phyloP scores from a whole-genome alignment of 768 basidiomycete species.

The Serendipita vermifera region DNA sequence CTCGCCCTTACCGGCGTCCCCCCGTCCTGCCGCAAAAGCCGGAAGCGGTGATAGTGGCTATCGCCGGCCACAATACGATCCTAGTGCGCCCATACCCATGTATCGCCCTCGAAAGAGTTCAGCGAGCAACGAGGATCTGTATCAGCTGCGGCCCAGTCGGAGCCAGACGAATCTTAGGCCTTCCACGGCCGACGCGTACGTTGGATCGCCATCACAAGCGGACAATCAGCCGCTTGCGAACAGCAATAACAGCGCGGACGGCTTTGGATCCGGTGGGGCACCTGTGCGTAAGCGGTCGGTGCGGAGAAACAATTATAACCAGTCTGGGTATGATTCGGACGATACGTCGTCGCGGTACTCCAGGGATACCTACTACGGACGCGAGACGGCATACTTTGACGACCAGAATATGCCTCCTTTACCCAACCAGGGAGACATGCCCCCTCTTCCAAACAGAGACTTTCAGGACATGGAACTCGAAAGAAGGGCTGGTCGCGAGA shows the following conservation, averaged over 20 bases:
- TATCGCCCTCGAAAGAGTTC: no score
- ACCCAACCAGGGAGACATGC: neutral
- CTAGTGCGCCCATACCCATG: no score
- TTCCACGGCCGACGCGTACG: neutral
- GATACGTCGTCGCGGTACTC: constrained; percentile 1
- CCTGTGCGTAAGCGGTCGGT: neutral
- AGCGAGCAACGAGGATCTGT: no score
- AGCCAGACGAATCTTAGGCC: no score
- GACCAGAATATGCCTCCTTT: constrained; percentile 8
- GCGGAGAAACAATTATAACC: neutral
- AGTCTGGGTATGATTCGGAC: constrained; percentile 9
- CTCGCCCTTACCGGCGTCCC: no score
- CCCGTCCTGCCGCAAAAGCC: no score
- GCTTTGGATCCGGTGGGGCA: neutral
- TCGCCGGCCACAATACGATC: no score
- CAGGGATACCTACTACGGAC: neutral
- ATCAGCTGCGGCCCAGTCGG: no score
- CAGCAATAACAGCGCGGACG: neutral
- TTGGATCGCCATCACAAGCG: neutral
- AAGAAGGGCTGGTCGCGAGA: neutral
- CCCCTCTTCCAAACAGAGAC: neutral
- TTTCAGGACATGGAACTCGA: neutral
- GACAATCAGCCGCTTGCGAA: neutral
- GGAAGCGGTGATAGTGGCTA: no score
- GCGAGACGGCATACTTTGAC: neutral